Percentiles rank a stretch among this genome's conserved stretches.
Conservation (phyloP, 257 asterid genomes). For the Solanum lycopersicoides region DNA sequence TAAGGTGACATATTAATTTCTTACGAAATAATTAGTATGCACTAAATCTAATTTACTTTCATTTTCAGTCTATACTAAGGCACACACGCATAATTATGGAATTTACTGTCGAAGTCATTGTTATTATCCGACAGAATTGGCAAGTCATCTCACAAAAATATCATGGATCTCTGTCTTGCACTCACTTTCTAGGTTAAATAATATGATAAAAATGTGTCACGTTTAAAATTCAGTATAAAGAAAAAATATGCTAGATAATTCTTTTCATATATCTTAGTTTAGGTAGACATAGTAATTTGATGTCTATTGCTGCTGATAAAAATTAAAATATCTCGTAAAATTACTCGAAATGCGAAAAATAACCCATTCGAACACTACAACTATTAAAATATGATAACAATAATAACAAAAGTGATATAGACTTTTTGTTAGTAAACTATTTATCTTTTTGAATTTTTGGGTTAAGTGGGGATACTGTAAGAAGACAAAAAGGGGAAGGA, state of each 20-base stretch:
- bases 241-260: too few relatives aligned
- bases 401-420: neutral
- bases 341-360: too few relatives aligned
- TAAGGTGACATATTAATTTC: too few relatives aligned
- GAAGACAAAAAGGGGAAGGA: neutral
- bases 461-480: neutral
- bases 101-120: neutral
- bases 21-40: too few relatives aligned
- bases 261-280: too few relatives aligned
- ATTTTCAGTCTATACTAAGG: neutral
- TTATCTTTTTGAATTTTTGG: neutral
- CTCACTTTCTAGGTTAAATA: neutral
- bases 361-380: too few relatives aligned
- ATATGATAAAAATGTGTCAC: neutral
- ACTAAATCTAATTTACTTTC: neutral
- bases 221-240: too few relatives aligned
- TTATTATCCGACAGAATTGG: neutral
- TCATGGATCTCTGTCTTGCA: neutral
- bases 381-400: too few relatives aligned
- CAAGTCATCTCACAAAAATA: neutral
- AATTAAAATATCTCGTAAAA: too few relatives aligned
- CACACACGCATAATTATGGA: neutral
- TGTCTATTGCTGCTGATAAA: too few relatives aligned
- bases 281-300: fast-evolving
- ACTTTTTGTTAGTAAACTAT: neutral